Evolutionary conservation across 2,329 filamentous ascomycete genomes (phyloP), one percentile per base, ranked within the genome.

Genomic region (Cordyceps tenuipes): DNA sequence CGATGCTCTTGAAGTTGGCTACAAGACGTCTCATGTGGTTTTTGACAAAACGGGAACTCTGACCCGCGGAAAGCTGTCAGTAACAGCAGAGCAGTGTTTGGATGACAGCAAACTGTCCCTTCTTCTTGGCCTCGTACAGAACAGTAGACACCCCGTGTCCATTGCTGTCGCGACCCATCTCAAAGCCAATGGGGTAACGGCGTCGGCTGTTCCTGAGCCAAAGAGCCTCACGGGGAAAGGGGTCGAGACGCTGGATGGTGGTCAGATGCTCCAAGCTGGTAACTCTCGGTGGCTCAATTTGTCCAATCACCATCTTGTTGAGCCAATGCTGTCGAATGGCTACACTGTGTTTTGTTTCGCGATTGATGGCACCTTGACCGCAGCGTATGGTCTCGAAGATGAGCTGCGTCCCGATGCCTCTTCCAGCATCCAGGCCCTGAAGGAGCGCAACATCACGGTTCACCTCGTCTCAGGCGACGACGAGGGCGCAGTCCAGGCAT

Each of bases 41-140:
- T 88, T 93, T 64, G 89, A 93, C 75, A 93, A 93, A 72, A 93
- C 90, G 0, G 89, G 89, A 0, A 93, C 89, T 0, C 69, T 93
- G 9, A 92, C 89, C 0, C 69, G 76, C 29, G 86, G 85, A 0
- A 76, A 78, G 2, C 65, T 88, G 36, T 70, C 73, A 49, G 70
- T 82, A 59, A 68, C 69, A 62, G 29, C 12, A 12, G 63, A 64
- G 5, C 23, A 62, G 23, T 60, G 31, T n/a, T 5, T 60, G 19
- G 47, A 23, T 1, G 52, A 62, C 0, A 21, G 62, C 1, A 29
- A 41, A 13, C 51, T 60, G 1, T 59, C 65, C 1, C 60, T 70
- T 1, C 69, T 73, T 3, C 59, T 71, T 15, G 71, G 71, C 1
- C 62, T 76, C 1, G 65, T 78, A 1, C 68, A 68, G 3, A 71